A percentile compares a stretch with the other conserved stretches of the same genome.
Conservation (phyloP, 2,329 filamentous ascomycete species). For the Sordariomycetes sp. region DNA sequence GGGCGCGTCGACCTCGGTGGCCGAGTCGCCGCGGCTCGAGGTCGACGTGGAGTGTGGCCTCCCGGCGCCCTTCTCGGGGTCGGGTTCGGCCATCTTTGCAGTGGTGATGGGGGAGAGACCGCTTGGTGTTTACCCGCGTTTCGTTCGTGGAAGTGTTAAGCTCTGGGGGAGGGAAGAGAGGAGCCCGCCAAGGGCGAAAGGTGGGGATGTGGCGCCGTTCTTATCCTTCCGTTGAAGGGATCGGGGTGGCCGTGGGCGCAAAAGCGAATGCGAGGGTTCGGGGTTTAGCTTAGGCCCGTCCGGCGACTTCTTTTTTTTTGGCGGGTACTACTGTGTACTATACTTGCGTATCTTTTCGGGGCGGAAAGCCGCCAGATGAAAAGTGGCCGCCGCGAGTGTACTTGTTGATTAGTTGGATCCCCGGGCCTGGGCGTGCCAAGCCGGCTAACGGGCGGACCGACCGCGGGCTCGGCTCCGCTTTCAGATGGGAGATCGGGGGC, state of each 20-base stretch:
- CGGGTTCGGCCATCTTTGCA: background rate
- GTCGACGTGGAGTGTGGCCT: background rate
- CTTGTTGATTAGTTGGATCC: background rate
- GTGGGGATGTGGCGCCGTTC: background rate
- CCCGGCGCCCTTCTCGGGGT: conserved; percentile 4
- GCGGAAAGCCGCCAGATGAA: background rate
- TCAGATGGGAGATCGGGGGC: no score
- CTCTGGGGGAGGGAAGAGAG: background rate
- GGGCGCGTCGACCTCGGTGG: background rate
- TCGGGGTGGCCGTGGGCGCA: background rate
- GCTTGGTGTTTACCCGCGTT: background rate
- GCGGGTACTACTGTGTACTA: background rate
- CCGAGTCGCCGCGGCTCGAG: background rate
- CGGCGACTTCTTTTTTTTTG: background rate
- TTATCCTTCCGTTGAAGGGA: background rate
- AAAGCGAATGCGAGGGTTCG: background rate
- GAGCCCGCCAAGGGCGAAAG: background rate
- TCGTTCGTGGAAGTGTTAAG: background rate
- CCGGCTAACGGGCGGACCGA: background rate
- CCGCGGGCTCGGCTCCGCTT: background rate
- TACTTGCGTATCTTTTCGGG: no score
- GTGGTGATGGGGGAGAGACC: background rate
- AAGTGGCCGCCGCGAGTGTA: background rate
- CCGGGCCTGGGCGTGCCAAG: background rate
- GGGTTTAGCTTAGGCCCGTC: background rate